Evolutionary conservation across 2,329 filamentous ascomycete genomes (phyloP), one percentile per base, ranked within the genome.

Genomic region (Bertia moriformis): DNA sequence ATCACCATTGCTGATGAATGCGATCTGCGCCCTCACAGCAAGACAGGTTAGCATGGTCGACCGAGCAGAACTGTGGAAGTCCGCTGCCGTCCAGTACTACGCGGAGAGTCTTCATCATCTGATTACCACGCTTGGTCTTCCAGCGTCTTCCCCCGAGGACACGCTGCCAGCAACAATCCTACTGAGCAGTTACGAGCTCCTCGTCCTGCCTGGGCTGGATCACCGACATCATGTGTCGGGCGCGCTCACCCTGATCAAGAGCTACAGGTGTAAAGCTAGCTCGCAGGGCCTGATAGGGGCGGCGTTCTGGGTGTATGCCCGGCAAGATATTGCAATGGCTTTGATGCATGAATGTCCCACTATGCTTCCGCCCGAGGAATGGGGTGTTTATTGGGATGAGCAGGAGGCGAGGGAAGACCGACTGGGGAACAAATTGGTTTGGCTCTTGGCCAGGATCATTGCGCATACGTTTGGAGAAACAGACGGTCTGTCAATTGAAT

Each of bases 271-370:
- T 15, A 51, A 44, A 17, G 54, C 53, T 12, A 47, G 49, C 15
- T 51, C 50, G 7, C 44, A 38, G 1, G 53, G 52, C 1, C 37
- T 41, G 17, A 22, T 14, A 50, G 43, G 46, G 13, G 55, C 54
- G 4, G 56, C 53, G 14, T 57, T 57, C 41, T 57, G 54, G 53
- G 51, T 57, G 18, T 55, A 56, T 37, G 37, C 27, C 4, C 39
- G 39, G 5, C 39, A 41, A 14, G 39, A 41, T 12, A 52, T 57
- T 33, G 48, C 46, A 3, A 46, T 56, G 3, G 52, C 55, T 2
- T 42, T 56, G 39, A 42, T 49, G 4, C 54, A 44, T 18, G 53
- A 54, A 32, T 44, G 46, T 32, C 51, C 52, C 2, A 42, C 55
- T 17, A 39, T 54, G 4, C 41, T 54, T 3, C 42, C 49, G 38